A percentile compares a stretch with the other conserved stretches of the same genome.
Conservation (phyloP, 2,329 filamentous ascomycete species). For the Paecilomyces niveus region DNA sequence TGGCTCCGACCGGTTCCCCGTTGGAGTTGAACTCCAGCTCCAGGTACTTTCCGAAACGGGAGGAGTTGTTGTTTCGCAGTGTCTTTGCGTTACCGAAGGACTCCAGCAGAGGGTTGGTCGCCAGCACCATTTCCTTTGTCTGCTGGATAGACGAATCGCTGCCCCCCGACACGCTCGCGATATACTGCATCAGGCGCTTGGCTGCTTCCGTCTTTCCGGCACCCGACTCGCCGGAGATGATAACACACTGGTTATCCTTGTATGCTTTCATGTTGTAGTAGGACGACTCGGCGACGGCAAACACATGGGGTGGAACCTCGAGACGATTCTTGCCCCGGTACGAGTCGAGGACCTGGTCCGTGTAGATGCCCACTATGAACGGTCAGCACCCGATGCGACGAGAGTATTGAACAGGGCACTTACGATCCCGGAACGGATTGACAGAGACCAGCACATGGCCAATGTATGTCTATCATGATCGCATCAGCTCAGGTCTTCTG, state of each 20-base stretch:
- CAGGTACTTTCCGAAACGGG: conserved; percentile 94
- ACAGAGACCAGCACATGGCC: conserved; percentile 98
- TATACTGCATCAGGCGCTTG: conserved; percentile 99
- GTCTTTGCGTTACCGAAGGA: conserved; percentile 99
- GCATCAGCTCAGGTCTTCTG: not conserved
- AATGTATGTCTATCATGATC: conserved; percentile 71
- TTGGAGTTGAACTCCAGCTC: conserved; percentile 91
- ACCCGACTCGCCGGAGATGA: conserved; percentile 97
- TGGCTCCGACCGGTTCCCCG: conserved; percentile 89
- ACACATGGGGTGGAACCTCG: conserved; percentile 90
- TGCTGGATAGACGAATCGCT: conserved; percentile 80
- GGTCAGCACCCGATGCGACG: not conserved
- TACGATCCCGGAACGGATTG: conserved; percentile 88
- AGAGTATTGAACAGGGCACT: conserved; percentile 23
- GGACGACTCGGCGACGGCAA: conserved; percentile 88
- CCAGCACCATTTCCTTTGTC: conserved; percentile 98
- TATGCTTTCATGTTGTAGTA: conserved; percentile 99
- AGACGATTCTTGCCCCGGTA: conserved; percentile 96
- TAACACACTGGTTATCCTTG: conserved; percentile 97
- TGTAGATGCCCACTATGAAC: conserved; percentile 79
- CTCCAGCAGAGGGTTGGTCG: conserved; percentile 92
- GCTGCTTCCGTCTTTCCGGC: conserved; percentile 98
- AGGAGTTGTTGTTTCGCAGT: conserved; percentile 96
- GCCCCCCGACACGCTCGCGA: conserved; percentile 90
- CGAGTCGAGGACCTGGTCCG: conserved; percentile 82